These are phyloP conservation scores for Penicillium goetzii DNA, from an alignment of 495 filamentous ascomycete species.

Conservation along the genomic window DNA sequence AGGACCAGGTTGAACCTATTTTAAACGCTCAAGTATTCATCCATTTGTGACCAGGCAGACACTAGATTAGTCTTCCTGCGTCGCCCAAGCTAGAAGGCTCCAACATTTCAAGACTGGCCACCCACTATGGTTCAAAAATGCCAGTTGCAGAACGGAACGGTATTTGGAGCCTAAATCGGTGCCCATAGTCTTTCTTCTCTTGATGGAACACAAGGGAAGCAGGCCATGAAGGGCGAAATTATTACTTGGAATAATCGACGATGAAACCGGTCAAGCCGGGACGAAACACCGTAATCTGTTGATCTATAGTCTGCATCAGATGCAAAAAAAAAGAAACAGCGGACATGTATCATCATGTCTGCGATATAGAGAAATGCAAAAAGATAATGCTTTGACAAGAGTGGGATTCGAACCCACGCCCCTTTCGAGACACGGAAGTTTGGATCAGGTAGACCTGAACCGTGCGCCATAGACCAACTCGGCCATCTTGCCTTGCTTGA, in stretches of 20 bases:
- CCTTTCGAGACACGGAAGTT: slow-evolving; percentile 31
- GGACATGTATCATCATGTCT: too few species aligned
- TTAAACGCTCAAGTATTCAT: not conserved
- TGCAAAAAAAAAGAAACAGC: not conserved
- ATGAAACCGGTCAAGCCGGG: too few species aligned
- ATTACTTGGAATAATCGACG: too few species aligned
- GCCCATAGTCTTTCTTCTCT: too few species aligned
- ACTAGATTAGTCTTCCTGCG: not conserved
- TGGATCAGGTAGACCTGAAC: slow-evolving; percentile 40
- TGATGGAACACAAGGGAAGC: not conserved
- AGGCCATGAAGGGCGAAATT: not conserved
- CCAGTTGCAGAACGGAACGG: too few species aligned
- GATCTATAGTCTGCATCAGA: not conserved
- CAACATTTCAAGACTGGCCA: slow-evolving; percentile 2
- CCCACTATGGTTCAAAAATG: not conserved
- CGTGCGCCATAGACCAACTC: slow-evolving; percentile 45
- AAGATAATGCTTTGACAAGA: slow-evolving; percentile 36
- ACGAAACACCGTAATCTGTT: too few species aligned
- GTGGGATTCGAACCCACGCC: slow-evolving; percentile 47
- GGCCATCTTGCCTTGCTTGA: slow-evolving; percentile 39
- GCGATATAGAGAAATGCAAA: slow-evolving; percentile 11
- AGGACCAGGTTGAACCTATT: not conserved
- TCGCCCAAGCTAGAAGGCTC: slow-evolving; percentile 15
- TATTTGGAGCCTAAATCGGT: too few species aligned
- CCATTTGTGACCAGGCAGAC: slow-evolving; percentile 14